phyloP scores from a whole-genome alignment of 768 basidiomycete genomes.

The Guyanaporus albipodus region DNA sequence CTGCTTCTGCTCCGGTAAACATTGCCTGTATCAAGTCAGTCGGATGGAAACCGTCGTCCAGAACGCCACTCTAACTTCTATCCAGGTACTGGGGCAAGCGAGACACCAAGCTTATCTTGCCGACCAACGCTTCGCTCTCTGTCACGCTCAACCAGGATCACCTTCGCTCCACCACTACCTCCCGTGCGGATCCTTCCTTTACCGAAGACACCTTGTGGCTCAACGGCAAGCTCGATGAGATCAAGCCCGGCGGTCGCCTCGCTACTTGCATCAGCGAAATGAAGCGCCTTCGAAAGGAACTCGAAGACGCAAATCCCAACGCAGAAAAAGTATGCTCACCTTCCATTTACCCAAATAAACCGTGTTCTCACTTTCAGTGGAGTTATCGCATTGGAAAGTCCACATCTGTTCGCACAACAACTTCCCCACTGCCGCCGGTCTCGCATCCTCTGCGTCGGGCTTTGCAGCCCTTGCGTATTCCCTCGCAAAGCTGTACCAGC shows the following conservation, averaged over 20 bases:
- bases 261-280: slow-evolving; percentile 85
- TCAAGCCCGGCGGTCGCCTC: slow-evolving; percentile 75
- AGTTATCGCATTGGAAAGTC: slow-evolving; percentile 46
- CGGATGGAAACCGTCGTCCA: background rate
- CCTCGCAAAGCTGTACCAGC: slow-evolving; percentile 79
- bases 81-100: slow-evolving; percentile 98
- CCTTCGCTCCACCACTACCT: slow-evolving; percentile 89
- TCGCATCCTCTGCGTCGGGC: slow-evolving; percentile 95
- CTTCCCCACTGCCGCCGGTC: slow-evolving; percentile 97
- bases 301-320: slow-evolving; percentile 66
- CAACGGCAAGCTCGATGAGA: slow-evolving; percentile 88
- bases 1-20: slow-evolving; percentile 91
- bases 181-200: slow-evolving; percentile 76
- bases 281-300: slow-evolving; percentile 65
- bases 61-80: slow-evolving; percentile 5
- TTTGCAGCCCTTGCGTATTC: slow-evolving; percentile 94
- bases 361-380: background rate
- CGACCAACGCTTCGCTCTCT: slow-evolving; percentile 97
- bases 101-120: slow-evolving; percentile 90
- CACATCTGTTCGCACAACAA: slow-evolving; percentile 97
- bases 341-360: background rate
- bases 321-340: slow-evolving; percentile 55
- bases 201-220: slow-evolving; percentile 84
- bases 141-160: slow-evolving; percentile 97
- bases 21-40: slow-evolving; percentile 96